Conservation (phyloP, 306 rosid species). For the Cucurbita ficifolia region DNA sequence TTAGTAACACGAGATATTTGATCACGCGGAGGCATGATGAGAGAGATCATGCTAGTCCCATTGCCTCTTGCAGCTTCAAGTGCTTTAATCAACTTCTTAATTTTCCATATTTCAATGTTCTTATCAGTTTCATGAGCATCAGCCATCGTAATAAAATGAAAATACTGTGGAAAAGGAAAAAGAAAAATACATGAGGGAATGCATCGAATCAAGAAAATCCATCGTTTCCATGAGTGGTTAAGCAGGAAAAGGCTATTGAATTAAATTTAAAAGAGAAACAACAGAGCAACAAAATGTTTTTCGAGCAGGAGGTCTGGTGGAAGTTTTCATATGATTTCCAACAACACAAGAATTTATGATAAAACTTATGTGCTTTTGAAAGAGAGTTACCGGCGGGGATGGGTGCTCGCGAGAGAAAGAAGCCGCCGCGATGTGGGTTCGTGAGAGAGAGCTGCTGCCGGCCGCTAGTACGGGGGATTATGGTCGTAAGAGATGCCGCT, state of each 20-base stretch:
- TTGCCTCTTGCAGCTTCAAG: slow-evolving; percentile 82
- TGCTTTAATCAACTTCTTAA: slow-evolving; percentile 75
- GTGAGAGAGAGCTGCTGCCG: not conserved
- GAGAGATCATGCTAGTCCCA: slow-evolving; percentile 92
- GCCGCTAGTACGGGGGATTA: not conserved
- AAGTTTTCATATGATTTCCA: not conserved
- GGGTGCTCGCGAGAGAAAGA: not conserved
- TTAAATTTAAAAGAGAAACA: not conserved
- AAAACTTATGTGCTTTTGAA: not conserved
- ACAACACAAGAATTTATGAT: not conserved
- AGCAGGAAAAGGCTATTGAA: not conserved
- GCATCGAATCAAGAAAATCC: not conserved
- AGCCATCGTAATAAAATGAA: slow-evolving; percentile 27
- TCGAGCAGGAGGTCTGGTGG: not conserved
- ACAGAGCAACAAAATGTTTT: not conserved
- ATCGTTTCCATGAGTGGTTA: not conserved
- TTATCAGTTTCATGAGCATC: slow-evolving; percentile 77
- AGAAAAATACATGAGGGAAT: not conserved
- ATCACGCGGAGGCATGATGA: slow-evolving; percentile 89
- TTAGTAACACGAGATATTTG: slow-evolving; percentile 79
- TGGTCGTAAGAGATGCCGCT: not conserved
- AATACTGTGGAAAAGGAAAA: not conserved
- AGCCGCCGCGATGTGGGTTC: not conserved
- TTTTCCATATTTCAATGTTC: slow-evolving; percentile 93
- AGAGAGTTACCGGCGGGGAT: not conserved